These are phyloP conservation scores for Fraxinus sp. DNA, from an alignment of 305 asterid genomes.

Conservation along the genomic window DNA sequence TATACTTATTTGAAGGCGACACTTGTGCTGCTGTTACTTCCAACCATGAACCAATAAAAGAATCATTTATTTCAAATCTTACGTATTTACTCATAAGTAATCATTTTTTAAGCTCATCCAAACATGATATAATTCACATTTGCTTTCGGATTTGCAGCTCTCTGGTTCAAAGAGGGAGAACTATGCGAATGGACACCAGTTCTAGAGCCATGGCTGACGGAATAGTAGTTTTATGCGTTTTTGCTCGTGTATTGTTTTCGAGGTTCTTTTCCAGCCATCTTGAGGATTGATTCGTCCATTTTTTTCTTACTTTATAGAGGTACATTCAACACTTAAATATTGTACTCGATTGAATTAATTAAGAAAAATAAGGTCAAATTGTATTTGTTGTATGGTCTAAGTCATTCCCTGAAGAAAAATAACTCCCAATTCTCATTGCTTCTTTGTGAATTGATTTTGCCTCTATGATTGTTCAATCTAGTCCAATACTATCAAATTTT, in stretches of 20 bases:
- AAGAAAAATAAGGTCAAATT: not conserved
- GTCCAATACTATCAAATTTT: not conserved
- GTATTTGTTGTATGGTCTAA: not conserved
- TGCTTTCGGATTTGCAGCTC: conserved; percentile 42
- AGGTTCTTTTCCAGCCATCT: conserved; percentile 18
- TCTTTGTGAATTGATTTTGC: conserved; percentile 27
- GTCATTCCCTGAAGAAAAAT: conserved; percentile 19
- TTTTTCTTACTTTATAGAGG: conserved; percentile 21
- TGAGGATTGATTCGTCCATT: conserved; percentile 10
- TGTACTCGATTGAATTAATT: not conserved
- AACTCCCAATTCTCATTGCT: conserved; percentile 27
- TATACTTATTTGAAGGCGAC: not conserved
- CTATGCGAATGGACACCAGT: conserved; percentile 63
- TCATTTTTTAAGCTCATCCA: not conserved
- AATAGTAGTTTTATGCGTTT: conserved; percentile 26
- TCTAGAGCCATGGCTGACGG: conserved; percentile 75
- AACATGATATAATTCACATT: conserved; percentile 3
- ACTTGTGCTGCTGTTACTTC: not conserved
- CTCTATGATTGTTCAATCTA: not conserved
- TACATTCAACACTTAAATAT: not conserved
- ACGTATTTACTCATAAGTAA: not conserved
- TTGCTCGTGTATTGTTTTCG: not conserved
- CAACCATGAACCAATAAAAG: not conserved
- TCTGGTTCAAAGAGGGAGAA: conserved; percentile 85
- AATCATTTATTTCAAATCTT: not conserved